phyloP scores from a whole-genome alignment of 306 rosid species.

The Adenanthera pavonina region DNA sequence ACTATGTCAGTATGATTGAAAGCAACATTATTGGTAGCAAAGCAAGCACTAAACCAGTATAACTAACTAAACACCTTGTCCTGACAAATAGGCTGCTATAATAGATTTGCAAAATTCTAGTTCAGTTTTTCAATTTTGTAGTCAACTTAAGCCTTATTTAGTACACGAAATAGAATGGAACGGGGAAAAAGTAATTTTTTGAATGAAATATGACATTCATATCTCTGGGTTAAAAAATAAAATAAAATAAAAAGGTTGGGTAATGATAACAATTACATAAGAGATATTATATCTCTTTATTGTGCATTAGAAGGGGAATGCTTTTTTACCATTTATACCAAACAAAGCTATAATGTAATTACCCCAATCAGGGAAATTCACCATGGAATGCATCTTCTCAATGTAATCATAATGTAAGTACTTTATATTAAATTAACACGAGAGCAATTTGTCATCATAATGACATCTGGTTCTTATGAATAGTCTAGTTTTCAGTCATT shows the following conservation, averaged over 20 bases:
- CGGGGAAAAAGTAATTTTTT: too few species aligned
- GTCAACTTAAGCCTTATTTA: not conserved
- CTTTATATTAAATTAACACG: not conserved
- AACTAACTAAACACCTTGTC: not conserved
- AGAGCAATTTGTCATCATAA: not conserved
- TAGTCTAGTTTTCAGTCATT: conserved; percentile 10
- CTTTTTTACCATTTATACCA: too few species aligned
- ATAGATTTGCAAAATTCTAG: not conserved
- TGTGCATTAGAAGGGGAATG: too few species aligned
- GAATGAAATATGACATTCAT: too few species aligned
- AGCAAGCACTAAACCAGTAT: not conserved
- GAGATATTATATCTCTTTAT: too few species aligned
- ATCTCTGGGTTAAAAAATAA: too few species aligned
- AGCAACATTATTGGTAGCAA: not conserved
- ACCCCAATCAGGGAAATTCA: not conserved
- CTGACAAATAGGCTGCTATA: not conserved
- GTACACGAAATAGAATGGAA: too few species aligned
- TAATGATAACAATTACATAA: too few species aligned
- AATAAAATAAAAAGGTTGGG: too few species aligned
- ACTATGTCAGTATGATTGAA: conserved; percentile 6
- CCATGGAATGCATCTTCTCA: not conserved
- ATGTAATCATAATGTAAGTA: too few species aligned
- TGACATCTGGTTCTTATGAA: not conserved
- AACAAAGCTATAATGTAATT: not conserved
- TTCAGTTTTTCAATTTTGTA: not conserved